Evolutionary conservation across 1,284 basidiomycete genomes (phyloP).

Genomic region (Malassezia yamatoensis): DNA sequence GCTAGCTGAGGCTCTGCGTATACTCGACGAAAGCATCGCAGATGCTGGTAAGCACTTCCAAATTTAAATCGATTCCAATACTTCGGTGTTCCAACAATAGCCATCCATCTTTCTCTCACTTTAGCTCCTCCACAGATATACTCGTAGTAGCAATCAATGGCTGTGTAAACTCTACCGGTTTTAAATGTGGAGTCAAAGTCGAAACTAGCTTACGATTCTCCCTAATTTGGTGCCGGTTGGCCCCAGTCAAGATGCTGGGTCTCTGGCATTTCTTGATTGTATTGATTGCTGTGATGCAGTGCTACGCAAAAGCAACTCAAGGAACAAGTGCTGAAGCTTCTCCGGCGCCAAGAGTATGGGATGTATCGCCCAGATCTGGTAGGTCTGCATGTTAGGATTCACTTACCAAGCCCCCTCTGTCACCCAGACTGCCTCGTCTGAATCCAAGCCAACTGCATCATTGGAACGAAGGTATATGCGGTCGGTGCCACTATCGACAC

Average conservation of each 20-base stretch:
- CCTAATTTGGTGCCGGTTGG: not conserved
- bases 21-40: slow-evolving; percentile 24
- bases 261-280: not conserved
- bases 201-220: not conserved
- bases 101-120: no score
- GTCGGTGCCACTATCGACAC: slow-evolving; percentile 1
- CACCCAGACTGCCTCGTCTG: not conserved
- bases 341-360: no score
- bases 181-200: not conserved
- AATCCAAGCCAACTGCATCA: not conserved
- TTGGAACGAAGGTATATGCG: not conserved
- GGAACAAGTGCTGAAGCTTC: no score
- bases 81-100: no score
- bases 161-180: not conserved
- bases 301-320: no score
- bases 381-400: no score
- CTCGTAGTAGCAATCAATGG: not conserved
- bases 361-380: no score
- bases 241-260: not conserved
- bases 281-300: not conserved
- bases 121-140: no score
- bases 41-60: not conserved
- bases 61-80: not conserved
- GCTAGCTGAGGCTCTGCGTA: slow-evolving; percentile 25
- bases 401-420: not conserved